These are phyloP conservation scores for Coemansia sp. DNA, from an alignment of 192 early-diverging fungal species.

Conservation along the genomic window DNA sequence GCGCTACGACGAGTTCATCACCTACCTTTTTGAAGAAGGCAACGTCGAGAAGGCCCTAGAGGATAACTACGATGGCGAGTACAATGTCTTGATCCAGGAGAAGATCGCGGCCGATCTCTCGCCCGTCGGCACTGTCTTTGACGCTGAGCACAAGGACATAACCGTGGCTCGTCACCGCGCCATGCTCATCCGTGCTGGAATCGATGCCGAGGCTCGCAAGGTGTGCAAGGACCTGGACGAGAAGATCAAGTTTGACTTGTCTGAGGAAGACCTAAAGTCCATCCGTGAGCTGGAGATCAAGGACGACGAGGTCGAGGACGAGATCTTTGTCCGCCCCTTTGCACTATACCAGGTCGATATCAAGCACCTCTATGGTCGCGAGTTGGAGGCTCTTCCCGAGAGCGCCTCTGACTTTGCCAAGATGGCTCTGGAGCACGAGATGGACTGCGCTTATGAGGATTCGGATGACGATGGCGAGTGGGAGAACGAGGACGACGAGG, in stretches of 20 bases:
- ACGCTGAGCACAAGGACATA: constrained; percentile 43
- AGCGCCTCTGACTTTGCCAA: constrained; percentile 44
- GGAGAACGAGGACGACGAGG: constrained; percentile 42
- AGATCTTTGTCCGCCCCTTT: constrained; percentile 54
- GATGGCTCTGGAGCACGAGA: constrained; percentile 56
- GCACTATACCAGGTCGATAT: constrained; percentile 54
- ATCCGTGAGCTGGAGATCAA: constrained; percentile 47
- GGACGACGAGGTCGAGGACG: constrained; percentile 51
- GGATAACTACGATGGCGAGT: constrained; percentile 53
- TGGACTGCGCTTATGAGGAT: constrained; percentile 54
- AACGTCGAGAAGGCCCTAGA: constrained; percentile 52
- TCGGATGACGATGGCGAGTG: constrained; percentile 47
- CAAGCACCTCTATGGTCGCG: constrained; percentile 48
- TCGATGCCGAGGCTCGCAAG: constrained; percentile 42
- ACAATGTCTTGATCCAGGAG: constrained; percentile 48
- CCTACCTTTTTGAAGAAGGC: constrained; percentile 42
- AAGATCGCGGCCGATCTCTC: constrained; percentile 53
- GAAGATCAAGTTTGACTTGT: constrained; percentile 51
- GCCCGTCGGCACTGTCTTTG: constrained; percentile 36
- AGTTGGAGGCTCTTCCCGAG: constrained; percentile 49
- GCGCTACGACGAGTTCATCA: constrained; percentile 54
- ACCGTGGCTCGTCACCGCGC: constrained; percentile 47
- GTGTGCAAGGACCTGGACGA: constrained; percentile 55
- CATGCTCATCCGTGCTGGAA: constrained; percentile 42
- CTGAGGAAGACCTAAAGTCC: constrained; percentile 43